A percentile compares a stretch with the other conserved stretches of the same genome.
phyloP scores from a whole-genome alignment of 768 basidiomycete species.

The Boletus reticuloceps region DNA sequence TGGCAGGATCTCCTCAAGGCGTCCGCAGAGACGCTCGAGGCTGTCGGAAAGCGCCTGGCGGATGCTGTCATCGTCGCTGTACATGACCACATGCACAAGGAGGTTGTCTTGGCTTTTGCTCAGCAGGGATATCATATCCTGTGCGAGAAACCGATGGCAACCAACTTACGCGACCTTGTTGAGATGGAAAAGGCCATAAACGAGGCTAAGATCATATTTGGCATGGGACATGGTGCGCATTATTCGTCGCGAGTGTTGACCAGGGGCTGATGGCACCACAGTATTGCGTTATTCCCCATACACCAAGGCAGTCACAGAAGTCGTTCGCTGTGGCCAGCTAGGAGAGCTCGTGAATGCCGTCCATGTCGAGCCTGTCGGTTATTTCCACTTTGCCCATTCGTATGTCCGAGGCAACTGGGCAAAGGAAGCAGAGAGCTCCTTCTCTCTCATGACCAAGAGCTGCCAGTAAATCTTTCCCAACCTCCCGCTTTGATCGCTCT shows the following conservation, averaged over 20 bases:
- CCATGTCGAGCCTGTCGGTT: conserved; percentile 83
- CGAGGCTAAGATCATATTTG: conserved; percentile 72
- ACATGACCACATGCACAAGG: conserved; percentile 76
- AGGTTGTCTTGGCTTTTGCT: conserved; percentile 72
- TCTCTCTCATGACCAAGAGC: conserved; percentile 85
- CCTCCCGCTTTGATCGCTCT: neutral
- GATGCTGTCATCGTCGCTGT: conserved; percentile 82
- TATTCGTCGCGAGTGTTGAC: neutral
- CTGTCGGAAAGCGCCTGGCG: conserved; percentile 67
- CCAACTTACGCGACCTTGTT: conserved; percentile 66
- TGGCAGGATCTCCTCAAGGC: conserved; percentile 72
- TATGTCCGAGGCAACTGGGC: conserved; percentile 85
- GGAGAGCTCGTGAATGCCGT: conserved; percentile 81
- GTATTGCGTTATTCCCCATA: conserved; percentile 90
- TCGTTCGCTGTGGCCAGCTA: conserved; percentile 66
- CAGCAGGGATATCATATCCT: conserved; percentile 84
- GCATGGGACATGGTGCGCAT: conserved; percentile 76
- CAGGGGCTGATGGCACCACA: conserved; percentile 26
- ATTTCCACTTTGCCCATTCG: conserved; percentile 88
- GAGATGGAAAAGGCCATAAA: conserved; percentile 72
- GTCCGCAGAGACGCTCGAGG: conserved; percentile 61
- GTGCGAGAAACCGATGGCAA: conserved; percentile 94
- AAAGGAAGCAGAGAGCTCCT: conserved; percentile 65
- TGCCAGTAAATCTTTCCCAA: conserved; percentile 64
- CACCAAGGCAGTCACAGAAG: conserved; percentile 61